phyloP scores from a whole-genome alignment of 2,329 filamentous ascomycete species.

The Ilyonectria destructans region DNA sequence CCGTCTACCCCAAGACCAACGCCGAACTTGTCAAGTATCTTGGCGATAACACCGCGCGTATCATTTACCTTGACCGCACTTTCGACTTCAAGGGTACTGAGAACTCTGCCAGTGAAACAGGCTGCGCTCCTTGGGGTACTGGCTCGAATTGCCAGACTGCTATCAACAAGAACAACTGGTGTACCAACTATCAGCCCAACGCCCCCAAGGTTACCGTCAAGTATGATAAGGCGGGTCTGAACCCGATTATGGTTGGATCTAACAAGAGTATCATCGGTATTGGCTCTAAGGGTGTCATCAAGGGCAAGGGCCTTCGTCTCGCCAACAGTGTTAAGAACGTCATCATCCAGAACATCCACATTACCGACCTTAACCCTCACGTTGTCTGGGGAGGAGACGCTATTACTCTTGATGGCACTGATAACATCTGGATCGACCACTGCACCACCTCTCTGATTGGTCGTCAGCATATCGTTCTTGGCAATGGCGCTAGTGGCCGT shows the following conservation, averaged over 20 bases:
- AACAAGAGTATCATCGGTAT: slow-evolving; percentile 72
- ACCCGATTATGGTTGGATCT: slow-evolving; percentile 66
- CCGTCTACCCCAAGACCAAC: slow-evolving; percentile 67
- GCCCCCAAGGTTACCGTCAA: slow-evolving; percentile 61
- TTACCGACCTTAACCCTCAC: neutral
- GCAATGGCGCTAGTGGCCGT: slow-evolving; percentile 65
- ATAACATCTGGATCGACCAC: slow-evolving; percentile 66
- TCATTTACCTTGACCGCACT: slow-evolving; percentile 71
- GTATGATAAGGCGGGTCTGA: slow-evolving; percentile 66
- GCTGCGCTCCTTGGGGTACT: slow-evolving; percentile 72
- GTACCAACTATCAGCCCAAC: slow-evolving; percentile 68
- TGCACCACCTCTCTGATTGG: slow-evolving; percentile 70
- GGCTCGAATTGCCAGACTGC: slow-evolving; percentile 68
- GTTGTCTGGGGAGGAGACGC: slow-evolving; percentile 71
- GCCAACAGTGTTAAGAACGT: no score
- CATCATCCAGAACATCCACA: no score
- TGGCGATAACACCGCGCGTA: slow-evolving; percentile 65
- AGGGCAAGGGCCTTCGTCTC: no score
- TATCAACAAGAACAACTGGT: slow-evolving; percentile 73
- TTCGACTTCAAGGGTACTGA: slow-evolving; percentile 70
- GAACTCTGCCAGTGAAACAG: slow-evolving; percentile 65
- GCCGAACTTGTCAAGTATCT: slow-evolving; percentile 73
- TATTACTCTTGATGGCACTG: slow-evolving; percentile 65
- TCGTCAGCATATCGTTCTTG: slow-evolving; percentile 72
- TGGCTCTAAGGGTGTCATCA: slow-evolving; percentile 48